Evolutionary conservation across 1,139 yeast genomes (phyloP).

Genomic region (Hansenula lynferdii): DNA sequence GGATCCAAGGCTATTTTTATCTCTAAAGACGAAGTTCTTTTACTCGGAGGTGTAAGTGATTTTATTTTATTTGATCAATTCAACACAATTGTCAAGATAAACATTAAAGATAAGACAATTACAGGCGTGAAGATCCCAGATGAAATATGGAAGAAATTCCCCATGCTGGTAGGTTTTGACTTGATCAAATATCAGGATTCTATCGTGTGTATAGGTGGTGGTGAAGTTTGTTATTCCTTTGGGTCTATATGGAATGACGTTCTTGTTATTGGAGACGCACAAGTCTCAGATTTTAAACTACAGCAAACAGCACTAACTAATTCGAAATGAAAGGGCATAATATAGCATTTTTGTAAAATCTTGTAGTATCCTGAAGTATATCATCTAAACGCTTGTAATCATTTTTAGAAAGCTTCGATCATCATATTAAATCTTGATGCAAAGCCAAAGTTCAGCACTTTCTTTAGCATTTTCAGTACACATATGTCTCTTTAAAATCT

Average conservation of each 20-base stretch:
- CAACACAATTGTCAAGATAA: slow-evolving; percentile 35
- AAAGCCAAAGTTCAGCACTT: no score
- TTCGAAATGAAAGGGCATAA: no score
- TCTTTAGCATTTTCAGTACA: no score
- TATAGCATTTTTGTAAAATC: no score
- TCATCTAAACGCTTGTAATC: no score
- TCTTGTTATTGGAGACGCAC: slow-evolving; percentile 12
- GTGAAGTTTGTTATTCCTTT: slow-evolving; percentile 81
- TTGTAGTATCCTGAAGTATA: no score
- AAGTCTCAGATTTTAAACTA: slow-evolving; percentile 3
- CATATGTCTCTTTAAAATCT: no score
- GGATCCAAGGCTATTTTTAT: slow-evolving; percentile 37
- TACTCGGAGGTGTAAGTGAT: slow-evolving; percentile 62
- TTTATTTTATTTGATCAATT: slow-evolving; percentile 31
- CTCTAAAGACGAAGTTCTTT: slow-evolving; percentile 29
- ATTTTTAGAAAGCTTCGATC: no score
- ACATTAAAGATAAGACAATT: slow-evolving; percentile 22
- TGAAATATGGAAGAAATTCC: slow-evolving; percentile 37
- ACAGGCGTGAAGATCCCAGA: slow-evolving; percentile 28
- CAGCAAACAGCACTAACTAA: no score
- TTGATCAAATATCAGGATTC: slow-evolving; percentile 25
- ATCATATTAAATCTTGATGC: no score
- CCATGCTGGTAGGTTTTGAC: slow-evolving; percentile 60
- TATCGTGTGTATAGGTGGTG: slow-evolving; percentile 54
- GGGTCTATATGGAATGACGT: slow-evolving; percentile 61